phyloP scores from a whole-genome alignment of 2,329 filamentous ascomycete species.

The Zarea fungicola region DNA sequence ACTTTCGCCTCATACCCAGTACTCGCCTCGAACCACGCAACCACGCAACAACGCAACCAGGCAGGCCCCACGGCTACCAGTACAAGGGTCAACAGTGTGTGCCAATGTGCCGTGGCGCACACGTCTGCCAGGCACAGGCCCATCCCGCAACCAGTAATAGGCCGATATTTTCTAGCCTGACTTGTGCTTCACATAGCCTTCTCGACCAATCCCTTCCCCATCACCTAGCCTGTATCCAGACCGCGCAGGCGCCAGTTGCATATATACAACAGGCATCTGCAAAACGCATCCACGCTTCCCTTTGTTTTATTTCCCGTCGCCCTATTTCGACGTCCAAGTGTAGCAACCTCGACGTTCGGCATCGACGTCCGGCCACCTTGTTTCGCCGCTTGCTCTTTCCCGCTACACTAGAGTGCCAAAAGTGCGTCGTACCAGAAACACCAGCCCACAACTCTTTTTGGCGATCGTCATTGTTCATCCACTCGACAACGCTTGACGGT shows the following conservation, averaged over 20 bases:
- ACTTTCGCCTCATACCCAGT: too few relatives aligned
- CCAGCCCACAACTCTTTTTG: not conserved
- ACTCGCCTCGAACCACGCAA: too few relatives aligned
- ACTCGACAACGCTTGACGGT: not conserved
- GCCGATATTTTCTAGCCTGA: too few relatives aligned
- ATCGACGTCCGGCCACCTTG: too few relatives aligned
- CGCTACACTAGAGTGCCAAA: not conserved
- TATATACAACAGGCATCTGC: not conserved
- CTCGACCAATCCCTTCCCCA: not conserved
- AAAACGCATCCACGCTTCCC: not conserved
- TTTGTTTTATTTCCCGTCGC: not conserved
- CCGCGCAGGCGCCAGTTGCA: not conserved
- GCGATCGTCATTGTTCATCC: conserved; percentile 3
- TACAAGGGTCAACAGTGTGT: too few relatives aligned
- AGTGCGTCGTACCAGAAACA: conserved; percentile 1
- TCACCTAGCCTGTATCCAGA: not conserved
- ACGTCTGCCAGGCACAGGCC: too few relatives aligned
- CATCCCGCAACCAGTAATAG: too few relatives aligned
- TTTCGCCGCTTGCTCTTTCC: too few relatives aligned
- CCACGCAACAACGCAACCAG: too few relatives aligned
- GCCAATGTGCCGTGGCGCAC: too few relatives aligned
- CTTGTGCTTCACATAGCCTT: too few relatives aligned
- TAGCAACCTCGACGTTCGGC: not conserved
- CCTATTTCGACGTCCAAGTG: not conserved
- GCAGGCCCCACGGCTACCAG: too few relatives aligned